phyloP scores from a whole-genome alignment of 768 basidiomycete genomes.

The Podaxis pistillaris region DNA sequence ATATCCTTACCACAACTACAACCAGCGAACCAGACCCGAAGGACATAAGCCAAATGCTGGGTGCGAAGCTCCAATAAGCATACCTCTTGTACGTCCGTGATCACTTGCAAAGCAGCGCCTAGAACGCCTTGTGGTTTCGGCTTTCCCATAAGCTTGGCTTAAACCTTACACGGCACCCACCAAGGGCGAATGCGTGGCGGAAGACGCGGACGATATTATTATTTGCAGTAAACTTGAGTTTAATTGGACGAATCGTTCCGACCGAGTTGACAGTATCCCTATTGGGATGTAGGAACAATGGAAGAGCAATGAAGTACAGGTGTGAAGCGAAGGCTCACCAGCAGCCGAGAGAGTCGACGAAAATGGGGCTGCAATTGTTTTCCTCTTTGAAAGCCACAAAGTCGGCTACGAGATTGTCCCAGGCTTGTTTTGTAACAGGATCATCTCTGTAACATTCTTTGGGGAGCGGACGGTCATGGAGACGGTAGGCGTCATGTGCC shows the following conservation, averaged over 20 bases:
- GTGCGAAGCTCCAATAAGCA: not conserved
- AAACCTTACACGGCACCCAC: slow-evolving; percentile 53
- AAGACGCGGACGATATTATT: slow-evolving; percentile 46
- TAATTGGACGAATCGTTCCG: slow-evolving; percentile 36
- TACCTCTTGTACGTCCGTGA: slow-evolving; percentile 43
- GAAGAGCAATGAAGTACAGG: not conserved
- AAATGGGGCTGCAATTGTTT: slow-evolving; percentile 39
- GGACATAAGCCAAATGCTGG: not conserved
- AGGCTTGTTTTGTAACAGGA: slow-evolving; percentile 16
- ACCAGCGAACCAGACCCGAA: slow-evolving; percentile 50
- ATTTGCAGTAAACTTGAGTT: slow-evolving; percentile 45
- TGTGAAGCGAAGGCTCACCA: not conserved
- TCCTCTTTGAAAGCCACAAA: slow-evolving; percentile 37
- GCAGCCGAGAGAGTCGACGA: slow-evolving; percentile 21
- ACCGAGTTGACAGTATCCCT: slow-evolving; percentile 62
- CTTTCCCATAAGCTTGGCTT: slow-evolving; percentile 40
- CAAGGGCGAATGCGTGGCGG: slow-evolving; percentile 54
- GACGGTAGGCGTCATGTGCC: slow-evolving; percentile 14
- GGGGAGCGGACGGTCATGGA: not conserved
- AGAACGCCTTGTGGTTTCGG: slow-evolving; percentile 16
- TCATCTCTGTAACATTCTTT: slow-evolving; percentile 7
- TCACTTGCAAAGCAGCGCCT: not conserved
- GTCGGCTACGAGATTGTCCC: slow-evolving; percentile 13
- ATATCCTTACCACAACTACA: slow-evolving; percentile 29
- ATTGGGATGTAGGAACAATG: not conserved